A percentile compares a stretch with the other conserved stretches of the same genome.
These are phyloP conservation scores for Ajuga chamaepitys DNA, from an alignment of 257 asterid species.

Conservation along the genomic window DNA sequence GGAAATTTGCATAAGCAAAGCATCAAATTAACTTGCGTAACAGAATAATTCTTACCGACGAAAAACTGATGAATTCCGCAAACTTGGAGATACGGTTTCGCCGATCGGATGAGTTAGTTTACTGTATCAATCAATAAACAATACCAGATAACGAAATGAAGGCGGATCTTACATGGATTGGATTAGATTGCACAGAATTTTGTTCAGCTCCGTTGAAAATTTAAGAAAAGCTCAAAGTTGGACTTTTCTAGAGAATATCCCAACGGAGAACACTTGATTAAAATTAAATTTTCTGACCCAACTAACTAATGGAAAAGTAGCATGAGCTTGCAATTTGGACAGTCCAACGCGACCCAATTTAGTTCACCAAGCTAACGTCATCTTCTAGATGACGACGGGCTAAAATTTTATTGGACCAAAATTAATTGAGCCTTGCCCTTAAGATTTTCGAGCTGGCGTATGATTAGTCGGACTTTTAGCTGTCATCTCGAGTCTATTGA, in stretches of 20 bases:
- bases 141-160: not conserved
- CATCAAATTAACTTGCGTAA: not conserved
- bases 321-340: too few species aligned
- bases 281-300: too few species aligned
- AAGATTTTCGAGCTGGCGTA: too few species aligned
- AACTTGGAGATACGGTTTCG: constrained; percentile 5
- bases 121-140: not conserved
- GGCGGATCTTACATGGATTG: constrained; percentile 9
- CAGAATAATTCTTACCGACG: constrained; percentile 13
- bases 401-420: too few species aligned
- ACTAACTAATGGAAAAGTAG: too few species aligned
- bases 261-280: constrained; percentile 21
- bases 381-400: too few species aligned
- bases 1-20: not conserved
- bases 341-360: too few species aligned
- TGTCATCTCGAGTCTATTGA: too few species aligned
- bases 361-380: too few species aligned
- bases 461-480: too few species aligned
- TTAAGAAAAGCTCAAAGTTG: constrained; percentile 12
- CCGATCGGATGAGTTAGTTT: not conserved
- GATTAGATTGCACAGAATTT: constrained; percentile 12
- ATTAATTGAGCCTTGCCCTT: too few species aligned
- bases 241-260: constrained; percentile 20
- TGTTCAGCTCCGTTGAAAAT: constrained; percentile 28
- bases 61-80: constrained; percentile 13